Evolutionary conservation across 164 flowering plant species (phyloP), one percentile per base, ranked within the genome.

Genomic region (Nelumbo lutea): DNA sequence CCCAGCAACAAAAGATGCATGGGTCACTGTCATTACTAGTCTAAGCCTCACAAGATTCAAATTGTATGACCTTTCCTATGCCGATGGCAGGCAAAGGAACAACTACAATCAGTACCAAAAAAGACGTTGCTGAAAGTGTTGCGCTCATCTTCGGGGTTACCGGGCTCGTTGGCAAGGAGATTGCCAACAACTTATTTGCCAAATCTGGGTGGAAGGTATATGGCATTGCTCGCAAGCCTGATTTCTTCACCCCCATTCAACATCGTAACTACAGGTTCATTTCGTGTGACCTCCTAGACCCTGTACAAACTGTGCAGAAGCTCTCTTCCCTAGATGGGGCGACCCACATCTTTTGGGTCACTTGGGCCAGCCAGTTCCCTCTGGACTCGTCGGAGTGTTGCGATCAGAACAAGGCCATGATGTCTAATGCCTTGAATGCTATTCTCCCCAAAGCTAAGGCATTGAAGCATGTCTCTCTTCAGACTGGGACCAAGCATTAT

Each of bases 261-360:
- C 46, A 56, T 57, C 55, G 75, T 1, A 79, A 79, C 46, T 90
- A 79, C 77, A 72, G 66, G 58, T 91, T 87, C 88, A 84, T 91
- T 57, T 75, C 93, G 1, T 93, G 98, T 69, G 90, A 93, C 70
- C 87, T 93, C 72, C 72, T 87, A 3, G 74, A 87, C 73, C 80
- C 84, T 2, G 1, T 5, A 13, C 89, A 89, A 50, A 71, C 86
- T 15, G 53, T 50, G 9, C 42, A 77, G 68, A 90, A 83, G 80
- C 83, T 91, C 42, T 84, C 90, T 6, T 4, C 27, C 0, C 70
- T 91, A 11, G 56, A 68, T 13, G 85, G 84, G 13, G 85, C 84
- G 56, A 93, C 95, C 42, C 97, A 93, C 60, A 43, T 87, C 7
- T 93, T 88, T 55, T 93, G 98, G 98, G 81, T 90, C 80, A 91